Conservation (phyloP, 176 grass and related monocot genomes). For the Metroxylon sagu region DNA sequence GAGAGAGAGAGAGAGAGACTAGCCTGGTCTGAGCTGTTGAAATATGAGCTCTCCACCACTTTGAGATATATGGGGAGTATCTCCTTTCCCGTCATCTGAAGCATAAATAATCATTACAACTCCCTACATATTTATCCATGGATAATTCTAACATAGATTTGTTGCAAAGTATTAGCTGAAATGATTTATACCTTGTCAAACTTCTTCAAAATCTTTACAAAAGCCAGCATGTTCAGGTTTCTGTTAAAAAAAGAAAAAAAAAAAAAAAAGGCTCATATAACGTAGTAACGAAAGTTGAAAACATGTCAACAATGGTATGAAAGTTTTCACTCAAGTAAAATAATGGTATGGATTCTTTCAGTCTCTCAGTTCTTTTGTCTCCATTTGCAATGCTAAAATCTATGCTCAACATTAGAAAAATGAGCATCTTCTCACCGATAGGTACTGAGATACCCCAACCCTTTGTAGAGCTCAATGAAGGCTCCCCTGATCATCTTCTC, state of each 20-base stretch:
- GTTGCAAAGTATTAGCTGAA: not conserved
- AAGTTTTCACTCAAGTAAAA: too few species aligned
- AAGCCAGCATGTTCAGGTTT: slow-evolving; percentile 90
- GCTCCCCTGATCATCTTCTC: slow-evolving; percentile 98
- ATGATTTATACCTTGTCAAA: slow-evolving; percentile 60
- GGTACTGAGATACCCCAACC: slow-evolving; percentile 66
- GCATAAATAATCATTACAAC: slow-evolving; percentile 8
- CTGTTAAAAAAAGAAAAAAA: too few species aligned
- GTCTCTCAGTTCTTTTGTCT: too few species aligned
- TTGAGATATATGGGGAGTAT: slow-evolving; percentile 69
- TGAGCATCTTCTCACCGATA: slow-evolving; percentile 41
- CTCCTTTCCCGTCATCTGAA: slow-evolving; percentile 77
- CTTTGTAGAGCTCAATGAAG: slow-evolving; percentile 83
- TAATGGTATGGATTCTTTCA: too few species aligned
- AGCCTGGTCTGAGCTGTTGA: slow-evolving; percentile 92
- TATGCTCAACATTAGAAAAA: too few species aligned
- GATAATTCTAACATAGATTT: slow-evolving; percentile 5
- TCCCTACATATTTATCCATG: not conserved
- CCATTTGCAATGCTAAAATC: too few species aligned
- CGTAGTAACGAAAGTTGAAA: too few species aligned
- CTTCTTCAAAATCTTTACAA: slow-evolving; percentile 96
- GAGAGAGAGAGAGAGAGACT: not conserved
- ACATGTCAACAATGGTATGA: too few species aligned
- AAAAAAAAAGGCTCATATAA: not conserved
- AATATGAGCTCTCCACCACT: slow-evolving; percentile 91